Percentiles rank a stretch among this genome's conserved stretches.
phyloP scores from a whole-genome alignment of 805 yeast genomes.

The Sugiyamaella chiloensis region DNA sequence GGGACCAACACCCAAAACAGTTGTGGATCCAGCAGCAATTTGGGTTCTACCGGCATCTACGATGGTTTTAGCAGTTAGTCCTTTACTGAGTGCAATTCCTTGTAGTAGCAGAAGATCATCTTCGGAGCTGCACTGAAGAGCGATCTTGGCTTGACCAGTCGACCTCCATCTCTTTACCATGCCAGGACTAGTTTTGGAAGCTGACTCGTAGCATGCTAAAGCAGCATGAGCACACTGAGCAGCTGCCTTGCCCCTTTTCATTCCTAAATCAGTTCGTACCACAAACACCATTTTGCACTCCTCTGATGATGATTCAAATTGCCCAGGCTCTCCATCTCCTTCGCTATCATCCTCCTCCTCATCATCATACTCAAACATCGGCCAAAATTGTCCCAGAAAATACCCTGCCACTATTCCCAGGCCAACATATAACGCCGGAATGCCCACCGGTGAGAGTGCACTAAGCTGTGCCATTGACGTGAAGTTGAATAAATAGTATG shows the following conservation, averaged over 20 bases:
- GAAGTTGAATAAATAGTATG: too few species aligned
- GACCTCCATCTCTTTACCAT: slow-evolving; percentile 73
- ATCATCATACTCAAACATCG: background rate
- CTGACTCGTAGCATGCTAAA: slow-evolving; percentile 69
- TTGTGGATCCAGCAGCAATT: slow-evolving; percentile 92
- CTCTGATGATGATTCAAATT: slow-evolving; percentile 19
- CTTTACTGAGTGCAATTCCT: slow-evolving; percentile 76
- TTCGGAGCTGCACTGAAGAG: slow-evolving; percentile 59
- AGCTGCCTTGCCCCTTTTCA: slow-evolving; percentile 94
- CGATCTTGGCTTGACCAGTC: slow-evolving; percentile 90
- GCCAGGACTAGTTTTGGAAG: slow-evolving; percentile 55
- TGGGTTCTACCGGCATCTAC: slow-evolving; percentile 98
- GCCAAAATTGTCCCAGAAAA: slow-evolving; percentile 11
- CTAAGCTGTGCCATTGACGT: too few species aligned
- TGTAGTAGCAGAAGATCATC: slow-evolving; percentile 68
- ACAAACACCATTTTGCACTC: slow-evolving; percentile 67
- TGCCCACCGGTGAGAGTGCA: too few species aligned
- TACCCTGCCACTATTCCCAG: slow-evolving; percentile 16
- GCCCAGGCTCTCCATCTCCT: slow-evolving; percentile 19
- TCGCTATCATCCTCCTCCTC: slow-evolving; percentile 15
- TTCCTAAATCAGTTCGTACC: slow-evolving; percentile 81
- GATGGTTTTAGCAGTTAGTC: slow-evolving; percentile 74
- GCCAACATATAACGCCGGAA: background rate
- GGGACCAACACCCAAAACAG: slow-evolving; percentile 96
- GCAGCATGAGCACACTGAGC: slow-evolving; percentile 99